phyloP scores from a whole-genome alignment of 1,284 basidiomycete species.

The Trametes polyzona region DNA sequence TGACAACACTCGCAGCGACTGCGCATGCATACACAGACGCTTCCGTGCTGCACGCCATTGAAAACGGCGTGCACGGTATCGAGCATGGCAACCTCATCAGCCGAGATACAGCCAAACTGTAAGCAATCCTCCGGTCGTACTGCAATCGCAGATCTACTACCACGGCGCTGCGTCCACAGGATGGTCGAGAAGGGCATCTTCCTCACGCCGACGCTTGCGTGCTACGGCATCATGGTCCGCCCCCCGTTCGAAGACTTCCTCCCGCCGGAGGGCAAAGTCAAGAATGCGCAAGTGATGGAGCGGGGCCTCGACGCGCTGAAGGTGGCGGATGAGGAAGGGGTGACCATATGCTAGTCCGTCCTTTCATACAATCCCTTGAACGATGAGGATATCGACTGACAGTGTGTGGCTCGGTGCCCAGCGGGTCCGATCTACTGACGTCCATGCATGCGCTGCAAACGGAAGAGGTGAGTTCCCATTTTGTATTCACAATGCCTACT shows the following conservation, averaged over 20 bases:
- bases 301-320: conserved; percentile 42
- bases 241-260: conserved; percentile 49
- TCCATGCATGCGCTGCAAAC: conserved; percentile 47
- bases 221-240: conserved; percentile 48
- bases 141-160: neutral
- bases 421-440: conserved; percentile 46
- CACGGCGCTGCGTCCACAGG: conserved; percentile 6
- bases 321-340: conserved; percentile 42
- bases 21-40: conserved; percentile 45
- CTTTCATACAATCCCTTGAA: neutral
- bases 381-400: neutral
- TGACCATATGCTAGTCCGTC: conserved; percentile 42
- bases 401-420: conserved; percentile 7
- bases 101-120: conserved; percentile 34
- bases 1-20: conserved; percentile 30
- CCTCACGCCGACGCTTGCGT: conserved; percentile 50
- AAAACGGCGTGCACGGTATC: conserved; percentile 45
- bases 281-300: conserved; percentile 48
- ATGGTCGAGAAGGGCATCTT: conserved; percentile 45
- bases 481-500: too few species aligned
- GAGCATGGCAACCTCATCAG: conserved; percentile 50
- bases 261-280: conserved; percentile 41
- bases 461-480: conserved; percentile 34
- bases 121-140: neutral
- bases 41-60: conserved; percentile 44